phyloP scores from a whole-genome alignment of 2,329 filamentous ascomycete species.

The Xylariaceae sp. region DNA sequence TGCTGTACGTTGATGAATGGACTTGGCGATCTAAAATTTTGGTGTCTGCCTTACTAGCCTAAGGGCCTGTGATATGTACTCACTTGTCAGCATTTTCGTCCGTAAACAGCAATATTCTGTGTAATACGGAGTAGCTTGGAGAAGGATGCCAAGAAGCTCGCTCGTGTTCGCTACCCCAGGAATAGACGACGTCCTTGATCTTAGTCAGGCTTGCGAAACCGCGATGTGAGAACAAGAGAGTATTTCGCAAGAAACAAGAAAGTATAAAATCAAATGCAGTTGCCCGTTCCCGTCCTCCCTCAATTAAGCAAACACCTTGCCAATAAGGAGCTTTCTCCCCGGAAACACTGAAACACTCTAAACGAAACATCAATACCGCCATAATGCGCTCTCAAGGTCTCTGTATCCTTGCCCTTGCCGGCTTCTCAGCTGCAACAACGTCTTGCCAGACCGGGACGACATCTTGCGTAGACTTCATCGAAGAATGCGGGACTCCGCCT shows the following conservation, averaged over 20 bases:
- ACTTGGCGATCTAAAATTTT: too few species aligned
- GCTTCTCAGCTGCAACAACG: slow-evolving; percentile 10
- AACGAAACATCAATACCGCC: not conserved
- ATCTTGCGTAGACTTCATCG: slow-evolving; percentile 22
- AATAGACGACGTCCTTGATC: not conserved
- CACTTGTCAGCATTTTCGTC: slow-evolving; percentile 5
- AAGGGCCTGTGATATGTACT: slow-evolving; percentile 6
- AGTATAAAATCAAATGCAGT: not conserved
- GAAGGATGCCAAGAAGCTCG: slow-evolving; percentile 11
- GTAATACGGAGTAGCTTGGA: slow-evolving; percentile 2
- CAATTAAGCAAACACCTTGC: not conserved
- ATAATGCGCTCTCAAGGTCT: slow-evolving; percentile 11
- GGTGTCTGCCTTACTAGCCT: too few species aligned
- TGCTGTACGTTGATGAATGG: too few species aligned
- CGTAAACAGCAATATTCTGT: not conserved
- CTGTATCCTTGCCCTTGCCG: slow-evolving; percentile 7
- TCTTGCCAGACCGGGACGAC: slow-evolving; percentile 10
- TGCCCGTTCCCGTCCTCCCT: too few species aligned
- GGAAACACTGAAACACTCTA: not conserved
- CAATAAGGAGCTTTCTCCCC: not conserved
- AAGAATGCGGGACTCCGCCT: slow-evolving; percentile 24
- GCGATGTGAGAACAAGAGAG: slow-evolving; percentile 7
- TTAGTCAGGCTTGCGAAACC: not conserved
- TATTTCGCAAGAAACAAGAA: slow-evolving; percentile 4
- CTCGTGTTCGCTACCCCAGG: slow-evolving; percentile 13